Evolutionary conservation across 306 rosid species (phyloP).

Genomic region (Luffa aegyptiaca): DNA sequence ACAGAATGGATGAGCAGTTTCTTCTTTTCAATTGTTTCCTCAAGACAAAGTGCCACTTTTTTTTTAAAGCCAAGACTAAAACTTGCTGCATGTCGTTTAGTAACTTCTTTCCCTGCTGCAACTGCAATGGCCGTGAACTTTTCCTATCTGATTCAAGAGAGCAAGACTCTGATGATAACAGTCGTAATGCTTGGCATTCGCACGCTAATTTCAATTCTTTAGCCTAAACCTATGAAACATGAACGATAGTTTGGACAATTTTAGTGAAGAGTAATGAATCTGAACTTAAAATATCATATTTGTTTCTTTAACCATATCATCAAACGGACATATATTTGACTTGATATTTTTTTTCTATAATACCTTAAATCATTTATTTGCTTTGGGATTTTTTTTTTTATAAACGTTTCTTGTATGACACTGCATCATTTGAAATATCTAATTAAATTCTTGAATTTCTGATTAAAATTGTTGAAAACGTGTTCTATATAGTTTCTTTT

Average conservation of each 20-base stretch:
- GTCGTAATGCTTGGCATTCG: too few relatives aligned
- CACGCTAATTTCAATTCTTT: too few relatives aligned
- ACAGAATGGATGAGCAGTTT: background rate
- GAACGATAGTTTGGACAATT: background rate
- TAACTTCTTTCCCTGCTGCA: background rate
- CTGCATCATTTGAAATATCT: background rate
- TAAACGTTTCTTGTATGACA: background rate
- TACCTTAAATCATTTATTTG: background rate
- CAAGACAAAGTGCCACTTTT: background rate
- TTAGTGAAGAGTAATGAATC: background rate
- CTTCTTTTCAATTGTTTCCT: background rate
- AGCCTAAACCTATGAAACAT: background rate
- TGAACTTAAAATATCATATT: background rate
- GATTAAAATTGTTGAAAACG: background rate
- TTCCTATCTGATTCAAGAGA: conserved; percentile 75
- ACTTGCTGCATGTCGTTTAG: conserved; percentile 38
- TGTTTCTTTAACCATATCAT: background rate
- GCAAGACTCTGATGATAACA: conserved; percentile 22
- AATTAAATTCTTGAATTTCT: too few relatives aligned
- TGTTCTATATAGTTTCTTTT: too few relatives aligned
- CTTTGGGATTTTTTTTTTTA: too few relatives aligned
- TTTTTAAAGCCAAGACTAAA: background rate
- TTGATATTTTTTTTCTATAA: background rate
- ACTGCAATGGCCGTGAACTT: conserved; percentile 33
- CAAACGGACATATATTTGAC: background rate